Percentiles rank a stretch among this genome's conserved stretches.
Evolutionary conservation across 495 filamentous ascomycete species (phyloP).

Genomic region (Chaetomium cochliodes): DNA sequence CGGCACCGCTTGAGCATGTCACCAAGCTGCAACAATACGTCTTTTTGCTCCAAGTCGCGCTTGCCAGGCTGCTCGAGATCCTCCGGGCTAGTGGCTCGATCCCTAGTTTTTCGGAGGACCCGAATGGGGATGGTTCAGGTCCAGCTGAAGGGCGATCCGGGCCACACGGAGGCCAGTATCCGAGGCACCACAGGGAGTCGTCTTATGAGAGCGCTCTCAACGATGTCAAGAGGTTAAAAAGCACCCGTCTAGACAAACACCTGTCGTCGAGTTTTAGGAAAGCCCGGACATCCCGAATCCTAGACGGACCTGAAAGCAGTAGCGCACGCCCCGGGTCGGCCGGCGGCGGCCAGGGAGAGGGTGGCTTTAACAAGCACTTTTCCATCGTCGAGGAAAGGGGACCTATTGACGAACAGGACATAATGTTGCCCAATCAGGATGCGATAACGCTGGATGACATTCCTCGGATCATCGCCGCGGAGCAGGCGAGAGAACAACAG

Average conservation of each 20-base stretch:
- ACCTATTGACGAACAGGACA: constrained; percentile 65
- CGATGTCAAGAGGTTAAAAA: constrained; percentile 86
- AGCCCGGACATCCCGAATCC: constrained; percentile 84
- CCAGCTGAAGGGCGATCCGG: constrained; percentile 70
- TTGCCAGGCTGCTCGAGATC: constrained; percentile 84
- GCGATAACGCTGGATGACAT: constrained; percentile 94
- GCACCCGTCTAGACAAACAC: constrained; percentile 89
- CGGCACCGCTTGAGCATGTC: constrained; percentile 56
- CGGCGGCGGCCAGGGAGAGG: constrained; percentile 62
- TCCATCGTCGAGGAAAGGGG: constrained; percentile 89
- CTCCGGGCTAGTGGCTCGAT: constrained; percentile 78
- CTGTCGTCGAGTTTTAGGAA: constrained; percentile 88
- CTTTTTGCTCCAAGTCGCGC: constrained; percentile 84
- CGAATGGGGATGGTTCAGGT: constrained; percentile 66
- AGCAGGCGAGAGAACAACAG: constrained; percentile 92
- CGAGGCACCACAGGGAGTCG: constrained; percentile 60
- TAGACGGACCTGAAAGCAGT: constrained; percentile 83
- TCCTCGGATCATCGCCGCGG: constrained; percentile 91
- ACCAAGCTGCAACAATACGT: constrained; percentile 90
- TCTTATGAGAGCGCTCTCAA: constrained; percentile 95
- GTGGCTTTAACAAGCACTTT: constrained; percentile 53
- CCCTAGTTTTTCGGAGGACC: constrained; percentile 73
- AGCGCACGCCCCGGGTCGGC: constrained; percentile 75
- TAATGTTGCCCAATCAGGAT: constrained; percentile 87
- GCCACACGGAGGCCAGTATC: constrained; percentile 63